These are phyloP conservation scores for Termitomyces sp. DNA, from an alignment of 768 basidiomycete species.

Conservation along the genomic window DNA sequence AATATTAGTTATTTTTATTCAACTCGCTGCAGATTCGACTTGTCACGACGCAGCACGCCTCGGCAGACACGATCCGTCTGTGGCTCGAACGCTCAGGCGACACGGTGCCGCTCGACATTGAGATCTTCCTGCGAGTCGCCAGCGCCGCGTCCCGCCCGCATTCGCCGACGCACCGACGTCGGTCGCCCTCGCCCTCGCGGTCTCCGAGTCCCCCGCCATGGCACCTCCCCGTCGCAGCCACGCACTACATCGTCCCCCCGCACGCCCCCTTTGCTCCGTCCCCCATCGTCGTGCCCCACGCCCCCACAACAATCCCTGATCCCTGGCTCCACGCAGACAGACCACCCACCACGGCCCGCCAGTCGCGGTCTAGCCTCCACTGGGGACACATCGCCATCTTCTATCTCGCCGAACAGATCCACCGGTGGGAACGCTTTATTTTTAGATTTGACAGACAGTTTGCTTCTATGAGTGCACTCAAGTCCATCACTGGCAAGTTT, in stretches of 20 bases:
- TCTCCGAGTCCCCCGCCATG: constrained; percentile 27
- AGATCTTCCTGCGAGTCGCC: constrained; percentile 64
- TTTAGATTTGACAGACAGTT: constrained; percentile 79
- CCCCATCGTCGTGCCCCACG: constrained; percentile 44
- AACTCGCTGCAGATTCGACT: constrained; percentile 56
- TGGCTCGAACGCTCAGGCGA: constrained; percentile 80
- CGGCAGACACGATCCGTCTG: constrained; percentile 74
- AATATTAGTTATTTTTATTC: not conserved
- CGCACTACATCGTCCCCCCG: constrained; percentile 34
- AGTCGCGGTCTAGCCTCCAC: constrained; percentile 48
- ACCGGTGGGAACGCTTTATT: constrained; percentile 76
- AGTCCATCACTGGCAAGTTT: constrained; percentile 61
- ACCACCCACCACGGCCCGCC: constrained; percentile 11
- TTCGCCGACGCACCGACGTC: constrained; percentile 16
- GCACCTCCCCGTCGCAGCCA: constrained; percentile 22
- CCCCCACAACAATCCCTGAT: constrained; percentile 31
- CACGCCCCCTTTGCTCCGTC: constrained; percentile 30
- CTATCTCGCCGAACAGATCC: constrained; percentile 77
- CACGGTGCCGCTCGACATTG: constrained; percentile 70
- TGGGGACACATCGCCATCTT: constrained; percentile 82
- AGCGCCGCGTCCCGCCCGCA: constrained; percentile 20
- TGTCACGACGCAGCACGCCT: constrained; percentile 61
- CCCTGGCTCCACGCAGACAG: constrained; percentile 23
- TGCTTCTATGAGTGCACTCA: constrained; percentile 66
- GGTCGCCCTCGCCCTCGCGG: constrained; percentile 23